A percentile compares a stretch with the other conserved stretches of the same genome.
Conservation (phyloP, 805 yeast genomes). For the Starmera caribaea region DNA sequence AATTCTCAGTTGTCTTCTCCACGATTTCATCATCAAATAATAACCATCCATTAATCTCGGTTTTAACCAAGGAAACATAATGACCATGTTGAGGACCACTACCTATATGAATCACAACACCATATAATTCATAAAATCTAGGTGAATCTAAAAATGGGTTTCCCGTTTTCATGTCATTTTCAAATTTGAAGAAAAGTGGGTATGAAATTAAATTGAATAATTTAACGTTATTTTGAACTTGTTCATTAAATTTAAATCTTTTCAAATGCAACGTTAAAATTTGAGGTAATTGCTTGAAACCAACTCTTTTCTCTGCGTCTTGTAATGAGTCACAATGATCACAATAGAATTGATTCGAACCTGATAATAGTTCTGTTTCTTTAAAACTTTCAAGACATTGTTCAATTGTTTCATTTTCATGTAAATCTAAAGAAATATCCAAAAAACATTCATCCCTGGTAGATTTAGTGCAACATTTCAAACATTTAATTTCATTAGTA, state of each 20-base stretch:
- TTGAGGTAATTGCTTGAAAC: conserved; percentile 67
- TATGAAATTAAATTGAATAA: conserved; percentile 78
- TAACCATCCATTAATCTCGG: conserved; percentile 76
- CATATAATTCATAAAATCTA: conserved; percentile 69
- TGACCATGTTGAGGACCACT: conserved; percentile 99
- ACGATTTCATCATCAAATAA: conserved; percentile 94
- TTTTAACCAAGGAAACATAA: conserved; percentile 79
- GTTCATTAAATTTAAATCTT: conserved; percentile 86
- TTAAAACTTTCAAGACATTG: conserved; percentile 75
- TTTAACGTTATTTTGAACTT: conserved; percentile 70
- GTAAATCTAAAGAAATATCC: conserved; percentile 80
- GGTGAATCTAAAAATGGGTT: conserved; percentile 28
- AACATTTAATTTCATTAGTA: conserved; percentile 82
- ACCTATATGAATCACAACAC: conserved; percentile 89
- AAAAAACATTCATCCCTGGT: conserved; percentile 78
- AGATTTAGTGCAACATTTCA: conserved; percentile 78
- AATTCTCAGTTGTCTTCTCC: conserved; percentile 74
- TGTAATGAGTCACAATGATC: conserved; percentile 84
- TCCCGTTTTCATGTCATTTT: conserved; percentile 45
- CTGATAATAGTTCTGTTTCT: conserved; percentile 76
- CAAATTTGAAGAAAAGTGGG: conserved; percentile 55
- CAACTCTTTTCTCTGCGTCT: conserved; percentile 88
- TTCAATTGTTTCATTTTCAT: conserved; percentile 64
- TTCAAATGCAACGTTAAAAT: conserved; percentile 78
- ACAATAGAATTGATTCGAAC: conserved; percentile 87